These are phyloP conservation scores for Bryoerythrophyllum caledonicum DNA, from an alignment of 225 moss, liverwort and hornwort species.

Conservation along the genomic window DNA sequence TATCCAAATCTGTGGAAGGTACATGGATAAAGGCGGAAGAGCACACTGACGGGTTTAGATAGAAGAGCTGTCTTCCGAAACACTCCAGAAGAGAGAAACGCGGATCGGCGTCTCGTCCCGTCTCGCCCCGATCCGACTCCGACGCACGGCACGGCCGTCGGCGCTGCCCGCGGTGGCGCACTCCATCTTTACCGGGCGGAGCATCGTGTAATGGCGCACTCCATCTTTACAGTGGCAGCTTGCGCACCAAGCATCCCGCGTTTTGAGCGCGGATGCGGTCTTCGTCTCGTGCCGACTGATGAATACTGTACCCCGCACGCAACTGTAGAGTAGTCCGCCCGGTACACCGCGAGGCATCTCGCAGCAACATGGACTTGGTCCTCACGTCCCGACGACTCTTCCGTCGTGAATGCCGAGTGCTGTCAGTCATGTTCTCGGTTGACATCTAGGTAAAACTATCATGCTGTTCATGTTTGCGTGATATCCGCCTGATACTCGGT, in stretches of 20 bases:
- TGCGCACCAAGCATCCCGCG: conserved; percentile 16
- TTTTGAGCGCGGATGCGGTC: background rate
- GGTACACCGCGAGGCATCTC: background rate
- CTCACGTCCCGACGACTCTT: background rate
- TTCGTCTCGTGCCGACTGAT: background rate
- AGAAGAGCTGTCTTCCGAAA: no score
- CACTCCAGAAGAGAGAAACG: background rate
- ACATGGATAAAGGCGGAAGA: no score
- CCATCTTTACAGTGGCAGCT: background rate
- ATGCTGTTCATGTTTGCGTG: background rate
- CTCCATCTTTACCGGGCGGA: background rate
- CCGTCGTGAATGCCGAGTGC: background rate
- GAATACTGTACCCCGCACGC: background rate
- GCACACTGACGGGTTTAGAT: no score
- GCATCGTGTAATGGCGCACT: no score
- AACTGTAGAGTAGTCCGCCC: background rate
- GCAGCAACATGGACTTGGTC: background rate
- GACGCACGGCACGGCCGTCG: background rate
- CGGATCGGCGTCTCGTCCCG: background rate
- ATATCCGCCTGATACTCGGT: no score
- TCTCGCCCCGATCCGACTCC: background rate
- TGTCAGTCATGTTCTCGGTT: background rate
- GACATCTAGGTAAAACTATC: background rate
- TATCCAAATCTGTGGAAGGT: no score
- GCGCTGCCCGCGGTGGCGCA: background rate